Evolutionary conservation across 2,329 filamentous ascomycete genomes (phyloP).

Genomic region (Thelonectria olida): DNA sequence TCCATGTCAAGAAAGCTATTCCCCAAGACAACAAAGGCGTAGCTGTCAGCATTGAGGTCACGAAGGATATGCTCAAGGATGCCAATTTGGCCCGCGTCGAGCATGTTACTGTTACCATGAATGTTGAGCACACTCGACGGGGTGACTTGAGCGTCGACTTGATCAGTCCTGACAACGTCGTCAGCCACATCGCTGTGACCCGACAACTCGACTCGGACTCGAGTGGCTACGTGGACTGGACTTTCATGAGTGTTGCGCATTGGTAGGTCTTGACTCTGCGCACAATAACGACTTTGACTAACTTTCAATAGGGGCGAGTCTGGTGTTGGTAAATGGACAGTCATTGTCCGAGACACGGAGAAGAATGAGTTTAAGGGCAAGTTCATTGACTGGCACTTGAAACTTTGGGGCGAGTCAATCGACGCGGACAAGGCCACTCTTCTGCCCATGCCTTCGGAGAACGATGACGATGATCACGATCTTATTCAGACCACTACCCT

Average conservation of each 20-base stretch:
- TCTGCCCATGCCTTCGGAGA: slow-evolving; percentile 82
- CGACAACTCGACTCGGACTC: slow-evolving; percentile 73
- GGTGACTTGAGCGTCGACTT: slow-evolving; percentile 95
- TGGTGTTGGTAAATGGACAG: slow-evolving; percentile 88
- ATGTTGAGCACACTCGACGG: slow-evolving; percentile 84
- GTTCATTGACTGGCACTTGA: slow-evolving; percentile 92
- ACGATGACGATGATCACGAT: slow-evolving; percentile 86
- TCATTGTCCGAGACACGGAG: slow-evolving; percentile 85
- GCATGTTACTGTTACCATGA: slow-evolving; percentile 98
- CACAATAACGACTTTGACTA: slow-evolving; percentile 33
- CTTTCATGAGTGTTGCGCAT: slow-evolving; percentile 97
- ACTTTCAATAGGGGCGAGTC: slow-evolving; percentile 76
- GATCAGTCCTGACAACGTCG: slow-evolving; percentile 81
- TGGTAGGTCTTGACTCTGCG: slow-evolving; percentile 67
- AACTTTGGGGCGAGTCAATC: slow-evolving; percentile 90
- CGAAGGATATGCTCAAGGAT: slow-evolving; percentile 77
- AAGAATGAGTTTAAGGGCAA: slow-evolving; percentile 80
- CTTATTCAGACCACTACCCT: slow-evolving; percentile 63
- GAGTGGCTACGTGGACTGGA: slow-evolving; percentile 91
- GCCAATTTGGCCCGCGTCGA: slow-evolving; percentile 89
- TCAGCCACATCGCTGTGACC: slow-evolving; percentile 83
- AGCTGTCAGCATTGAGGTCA: slow-evolving; percentile 83
- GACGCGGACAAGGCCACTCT: slow-evolving; percentile 77
- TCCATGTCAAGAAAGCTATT: slow-evolving; percentile 86
- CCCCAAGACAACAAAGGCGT: slow-evolving; percentile 87